Evolutionary conservation across 306 rosid genomes (phyloP), one percentile per base, ranked within the genome.

Genomic region (Rosa multiflora): DNA sequence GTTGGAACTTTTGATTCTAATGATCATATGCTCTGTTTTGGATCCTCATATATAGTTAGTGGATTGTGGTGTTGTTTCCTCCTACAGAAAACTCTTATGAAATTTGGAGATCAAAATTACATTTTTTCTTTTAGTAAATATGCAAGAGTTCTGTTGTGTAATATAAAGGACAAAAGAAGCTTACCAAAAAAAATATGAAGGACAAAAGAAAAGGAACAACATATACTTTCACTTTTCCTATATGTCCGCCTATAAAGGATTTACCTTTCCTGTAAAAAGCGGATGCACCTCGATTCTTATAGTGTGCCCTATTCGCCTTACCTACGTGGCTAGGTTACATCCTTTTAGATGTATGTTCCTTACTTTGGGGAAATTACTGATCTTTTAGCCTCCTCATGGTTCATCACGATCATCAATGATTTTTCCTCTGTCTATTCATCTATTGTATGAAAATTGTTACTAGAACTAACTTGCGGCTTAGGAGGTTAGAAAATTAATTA

Each of bases 221-320:
- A 66, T 74, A 20, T 18, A 8, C 80, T 40, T 72, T 61, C 35
- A 70, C 69, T 70, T 78, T 76, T 78, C 66, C 64, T 32, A 68
- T 69, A 44, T 74, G 67, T 35, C 77, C 26, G 49, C 61, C 61
- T 46, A 26, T 51, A 78, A 79, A 83, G 83, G 87, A 76, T 75
- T 85, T 26, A 63, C 72, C 73, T 48, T 85, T 82, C 80, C 51
- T 39, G 75, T 68, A 72, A 40, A 59, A 21, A 48, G 88, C 83
- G 86, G 86, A 82, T 72, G 32, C 79, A 83, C 81, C 71, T 72
- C 66, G 32, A 70, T 72, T 80, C 82, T 82, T 81, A 74, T 10
- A 35, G 9, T 46, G 12, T 32, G 37, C 58, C 11, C 26, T 58
- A 4, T 73, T 78, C 75, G 8, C 35, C 20, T 20, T 77, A 73